Conservation (phyloP, 352 stramenopile genomes). For the Globisporangium perplexum region DNA sequence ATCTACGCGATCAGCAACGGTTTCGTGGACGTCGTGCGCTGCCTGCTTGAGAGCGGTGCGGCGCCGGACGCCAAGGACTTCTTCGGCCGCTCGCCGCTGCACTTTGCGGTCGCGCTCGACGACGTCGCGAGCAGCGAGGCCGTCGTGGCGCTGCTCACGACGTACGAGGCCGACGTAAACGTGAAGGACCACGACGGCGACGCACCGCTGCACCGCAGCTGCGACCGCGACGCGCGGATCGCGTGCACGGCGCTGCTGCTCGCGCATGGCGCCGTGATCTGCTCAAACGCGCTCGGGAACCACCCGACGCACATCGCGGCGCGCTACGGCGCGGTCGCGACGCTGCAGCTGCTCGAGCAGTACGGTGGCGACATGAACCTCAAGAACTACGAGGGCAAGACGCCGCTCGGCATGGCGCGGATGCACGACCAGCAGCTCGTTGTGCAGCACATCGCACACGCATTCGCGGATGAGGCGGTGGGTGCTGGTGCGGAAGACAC, state of each 20-base stretch:
- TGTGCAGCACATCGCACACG: constrained; percentile 52
- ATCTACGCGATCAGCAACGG: constrained; percentile 72
- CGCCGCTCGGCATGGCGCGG: constrained; percentile 62
- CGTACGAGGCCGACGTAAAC: constrained; percentile 72
- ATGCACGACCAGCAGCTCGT: constrained; percentile 55
- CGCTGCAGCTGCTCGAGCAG: constrained; percentile 61
- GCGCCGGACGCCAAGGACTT: constrained; percentile 54
- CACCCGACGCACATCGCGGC: constrained; percentile 73
- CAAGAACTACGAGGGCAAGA: constrained; percentile 80
- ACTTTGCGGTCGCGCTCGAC: constrained; percentile 44
- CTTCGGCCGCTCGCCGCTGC: constrained; percentile 60
- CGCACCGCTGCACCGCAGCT: constrained; percentile 56
- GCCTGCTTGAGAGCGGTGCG: constrained; percentile 50
- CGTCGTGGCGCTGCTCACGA: constrained; percentile 46
- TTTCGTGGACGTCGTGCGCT: constrained; percentile 38
- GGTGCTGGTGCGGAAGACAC: neutral
- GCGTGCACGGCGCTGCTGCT: constrained; percentile 57
- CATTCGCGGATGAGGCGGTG: constrained; percentile 49
- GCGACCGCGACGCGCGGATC: constrained; percentile 36
- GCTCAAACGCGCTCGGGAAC: constrained; percentile 55
- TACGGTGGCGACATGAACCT: constrained; percentile 82
- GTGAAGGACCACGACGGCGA: constrained; percentile 66
- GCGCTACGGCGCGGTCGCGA: constrained; percentile 50
- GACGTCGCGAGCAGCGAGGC: constrained; percentile 17
- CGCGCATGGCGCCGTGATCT: constrained; percentile 40